These are phyloP conservation scores for Lasiosphaeriaceae sp. DNA, from an alignment of 495 filamentous ascomycete genomes.

Conservation along the genomic window DNA sequence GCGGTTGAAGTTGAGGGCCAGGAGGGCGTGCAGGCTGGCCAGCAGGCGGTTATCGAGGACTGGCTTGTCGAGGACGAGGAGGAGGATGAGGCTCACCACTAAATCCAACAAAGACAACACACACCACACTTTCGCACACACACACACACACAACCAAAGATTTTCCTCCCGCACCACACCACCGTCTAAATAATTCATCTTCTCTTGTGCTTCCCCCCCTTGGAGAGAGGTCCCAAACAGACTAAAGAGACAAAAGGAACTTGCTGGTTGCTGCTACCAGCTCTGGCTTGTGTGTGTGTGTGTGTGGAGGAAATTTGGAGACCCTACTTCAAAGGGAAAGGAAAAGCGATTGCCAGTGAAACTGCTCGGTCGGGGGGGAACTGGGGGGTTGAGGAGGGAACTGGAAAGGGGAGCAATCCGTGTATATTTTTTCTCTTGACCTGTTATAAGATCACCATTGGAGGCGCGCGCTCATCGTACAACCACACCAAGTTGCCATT, in stretches of 20 bases:
- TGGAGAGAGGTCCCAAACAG: not conserved
- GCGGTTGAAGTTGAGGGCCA: slow-evolving; percentile 93
- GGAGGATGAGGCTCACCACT: slow-evolving; percentile 39
- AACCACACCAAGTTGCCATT: too few species aligned
- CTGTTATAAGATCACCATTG: slow-evolving; percentile 21
- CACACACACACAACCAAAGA: not conserved
- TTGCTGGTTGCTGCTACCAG: not conserved
- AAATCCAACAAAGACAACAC: slow-evolving; percentile 19
- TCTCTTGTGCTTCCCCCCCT: not conserved
- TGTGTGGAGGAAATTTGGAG: not conserved
- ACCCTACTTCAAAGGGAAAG: too few species aligned
- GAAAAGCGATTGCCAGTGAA: too few species aligned
- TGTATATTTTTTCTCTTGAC: slow-evolving; percentile 37
- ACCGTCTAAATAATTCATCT: not conserved
- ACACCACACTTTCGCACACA: not conserved
- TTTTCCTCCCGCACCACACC: not conserved
- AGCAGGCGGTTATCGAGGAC: slow-evolving; percentile 41
- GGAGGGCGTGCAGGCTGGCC: slow-evolving; percentile 39
- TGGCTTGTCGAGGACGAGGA: slow-evolving; percentile 49
- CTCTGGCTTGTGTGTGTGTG: not conserved
- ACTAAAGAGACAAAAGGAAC: not conserved
- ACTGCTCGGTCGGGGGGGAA: not conserved
- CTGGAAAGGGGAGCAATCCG: slow-evolving; percentile 35
- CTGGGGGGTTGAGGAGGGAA: slow-evolving; percentile 11
- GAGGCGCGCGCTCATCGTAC: too few species aligned